Conservation (phyloP, 2,329 filamentous ascomycete genomes). For the Mariannaea sp. region DNA sequence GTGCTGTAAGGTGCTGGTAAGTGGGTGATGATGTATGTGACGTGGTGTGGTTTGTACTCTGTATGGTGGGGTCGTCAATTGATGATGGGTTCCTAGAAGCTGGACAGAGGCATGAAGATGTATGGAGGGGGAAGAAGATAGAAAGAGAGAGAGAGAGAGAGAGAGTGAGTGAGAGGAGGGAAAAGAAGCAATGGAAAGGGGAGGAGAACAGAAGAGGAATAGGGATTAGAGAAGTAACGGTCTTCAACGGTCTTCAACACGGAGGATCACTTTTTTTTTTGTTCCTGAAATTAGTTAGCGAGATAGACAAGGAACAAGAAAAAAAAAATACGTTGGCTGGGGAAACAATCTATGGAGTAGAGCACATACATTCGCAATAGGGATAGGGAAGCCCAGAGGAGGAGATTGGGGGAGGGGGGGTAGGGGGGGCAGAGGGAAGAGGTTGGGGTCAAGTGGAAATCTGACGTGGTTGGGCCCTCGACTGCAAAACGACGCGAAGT, state of each 20-base stretch:
- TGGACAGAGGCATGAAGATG: neutral
- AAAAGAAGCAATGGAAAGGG: no score
- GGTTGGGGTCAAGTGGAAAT: conserved; percentile 2
- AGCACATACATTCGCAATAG: no score
- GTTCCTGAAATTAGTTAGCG: no score
- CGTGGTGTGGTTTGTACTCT: neutral
- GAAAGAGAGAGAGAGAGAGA: neutral
- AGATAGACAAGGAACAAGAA: neutral
- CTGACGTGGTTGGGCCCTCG: conserved; percentile 13
- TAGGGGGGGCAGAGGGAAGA: neutral
- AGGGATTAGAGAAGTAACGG: no score
- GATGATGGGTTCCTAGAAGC: neutral
- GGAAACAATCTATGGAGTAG: neutral
- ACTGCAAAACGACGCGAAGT: neutral
- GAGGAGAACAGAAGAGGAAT: no score
- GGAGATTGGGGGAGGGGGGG: neutral
- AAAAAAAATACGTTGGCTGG: conserved; percentile 5
- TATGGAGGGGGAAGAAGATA: neutral
- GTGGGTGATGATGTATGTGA: neutral
- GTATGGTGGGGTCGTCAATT: neutral
- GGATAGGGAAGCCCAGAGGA: neutral
- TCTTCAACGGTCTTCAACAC: no score
- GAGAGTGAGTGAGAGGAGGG: neutral
- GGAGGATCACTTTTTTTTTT: no score
- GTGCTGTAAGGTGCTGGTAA: no score